Evolutionary conservation across 176 grass and related monocot genomes (phyloP).

Genomic region (Carex cristatella): DNA sequence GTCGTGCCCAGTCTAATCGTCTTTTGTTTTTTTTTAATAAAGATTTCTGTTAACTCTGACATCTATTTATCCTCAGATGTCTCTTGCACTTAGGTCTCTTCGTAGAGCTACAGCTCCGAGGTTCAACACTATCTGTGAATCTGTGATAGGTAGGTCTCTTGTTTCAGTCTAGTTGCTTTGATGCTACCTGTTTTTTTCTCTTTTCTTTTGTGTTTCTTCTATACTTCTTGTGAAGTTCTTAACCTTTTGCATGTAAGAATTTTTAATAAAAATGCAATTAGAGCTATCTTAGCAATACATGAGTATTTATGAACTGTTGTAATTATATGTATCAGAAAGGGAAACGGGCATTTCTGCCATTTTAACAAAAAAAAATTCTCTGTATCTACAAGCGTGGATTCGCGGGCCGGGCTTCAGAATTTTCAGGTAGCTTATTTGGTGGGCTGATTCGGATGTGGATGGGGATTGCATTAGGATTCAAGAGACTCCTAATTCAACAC

Average conservation of each 20-base stretch:
- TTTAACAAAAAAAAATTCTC: no score
- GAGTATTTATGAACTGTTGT: no score
- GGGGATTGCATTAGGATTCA: no score
- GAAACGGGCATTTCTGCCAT: no score
- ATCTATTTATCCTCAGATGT: neutral
- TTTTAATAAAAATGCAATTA: neutral
- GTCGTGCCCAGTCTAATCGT: neutral
- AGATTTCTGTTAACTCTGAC: no score
- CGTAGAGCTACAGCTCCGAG: neutral
- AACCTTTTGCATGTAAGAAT: neutral
- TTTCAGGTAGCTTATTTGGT: neutral
- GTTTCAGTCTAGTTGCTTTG: neutral
- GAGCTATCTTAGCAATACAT: no score
- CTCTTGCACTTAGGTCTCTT: neutral
- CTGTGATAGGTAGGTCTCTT: neutral
- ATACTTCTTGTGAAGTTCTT: neutral
- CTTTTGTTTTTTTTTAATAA: neutral
- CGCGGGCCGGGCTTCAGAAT: neutral
- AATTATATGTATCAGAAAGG: no score
- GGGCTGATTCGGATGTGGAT: neutral
- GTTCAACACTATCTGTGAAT: neutral
- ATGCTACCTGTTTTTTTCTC: neutral
- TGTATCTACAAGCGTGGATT: neutral
- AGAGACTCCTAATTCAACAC: no score
- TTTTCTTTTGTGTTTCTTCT: neutral